A percentile compares a stretch with the other conserved stretches of the same genome.
These are phyloP conservation scores for Zygosaccharomyces rouxii DNA, from an alignment of 805 yeast genomes.

Conservation along the genomic window DNA sequence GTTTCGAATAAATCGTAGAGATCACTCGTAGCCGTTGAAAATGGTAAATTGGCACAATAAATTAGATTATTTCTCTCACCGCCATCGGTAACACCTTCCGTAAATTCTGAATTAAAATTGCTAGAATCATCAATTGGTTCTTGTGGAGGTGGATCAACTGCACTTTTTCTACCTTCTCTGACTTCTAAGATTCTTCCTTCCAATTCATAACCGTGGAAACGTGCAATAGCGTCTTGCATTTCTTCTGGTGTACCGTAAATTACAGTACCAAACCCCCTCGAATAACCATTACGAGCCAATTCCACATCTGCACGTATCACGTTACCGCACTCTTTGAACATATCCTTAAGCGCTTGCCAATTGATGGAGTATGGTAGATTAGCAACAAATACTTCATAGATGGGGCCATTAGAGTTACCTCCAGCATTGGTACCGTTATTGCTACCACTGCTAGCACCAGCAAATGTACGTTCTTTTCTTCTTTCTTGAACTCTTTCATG, in stretches of 20 bases:
- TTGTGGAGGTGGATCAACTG: constrained; percentile 13
- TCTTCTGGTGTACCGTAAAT: constrained; percentile 60
- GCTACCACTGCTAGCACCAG: background rate
- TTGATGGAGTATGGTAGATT: constrained; percentile 74
- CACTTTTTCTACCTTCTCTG: constrained; percentile 53
- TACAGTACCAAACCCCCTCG: constrained; percentile 85
- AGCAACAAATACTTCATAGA: constrained; percentile 65
- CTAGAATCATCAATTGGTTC: constrained; percentile 20
- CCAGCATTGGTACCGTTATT: background rate
- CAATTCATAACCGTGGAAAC: constrained; percentile 61
- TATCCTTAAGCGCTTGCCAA: constrained; percentile 82
- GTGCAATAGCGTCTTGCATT: constrained; percentile 66
- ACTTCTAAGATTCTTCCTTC: constrained; percentile 79
- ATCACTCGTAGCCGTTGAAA: constrained; percentile 82
- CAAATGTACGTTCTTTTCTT: constrained; percentile 10
- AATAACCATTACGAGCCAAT: constrained; percentile 61
- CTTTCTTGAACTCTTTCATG: constrained; percentile 19
- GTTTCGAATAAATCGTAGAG: constrained; percentile 81
- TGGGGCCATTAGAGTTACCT: constrained; percentile 5
- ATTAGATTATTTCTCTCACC: constrained; percentile 60
- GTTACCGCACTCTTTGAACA: constrained; percentile 70
- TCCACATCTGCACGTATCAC: constrained; percentile 80
- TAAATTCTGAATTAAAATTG: constrained; percentile 46
- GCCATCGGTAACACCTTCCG: constrained; percentile 58
- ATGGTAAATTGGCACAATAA: constrained; percentile 77